Evolutionary conservation across 805 yeast species (phyloP), one percentile per base, ranked within the genome.

Genomic region (Ogataea methanolica): DNA sequence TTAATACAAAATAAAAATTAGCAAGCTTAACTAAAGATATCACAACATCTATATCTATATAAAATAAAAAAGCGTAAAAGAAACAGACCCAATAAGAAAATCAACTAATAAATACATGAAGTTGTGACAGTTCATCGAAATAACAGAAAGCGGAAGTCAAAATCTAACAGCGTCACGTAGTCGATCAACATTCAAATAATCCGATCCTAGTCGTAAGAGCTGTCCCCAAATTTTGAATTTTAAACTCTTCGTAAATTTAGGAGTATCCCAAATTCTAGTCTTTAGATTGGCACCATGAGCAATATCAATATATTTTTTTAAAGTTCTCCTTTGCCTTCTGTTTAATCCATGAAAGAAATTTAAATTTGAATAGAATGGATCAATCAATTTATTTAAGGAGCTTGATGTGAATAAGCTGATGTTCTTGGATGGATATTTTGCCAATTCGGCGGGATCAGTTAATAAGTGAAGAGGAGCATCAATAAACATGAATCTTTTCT

Each of bases 181-280:
- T 52, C 82, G 83, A 59, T 85, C 88, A 3, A 77, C 80, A 55
- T 83, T 85, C 41, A 85, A 59, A 47, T 76, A 69, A 60, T 84
- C 90, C 14, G 76, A 70, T 6, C 80, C 82, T 22, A 71, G 48
- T 21, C 63, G 66, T 36, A 73, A 60, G 22, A 80, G 63, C 49
- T 76, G 78, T 47, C 60, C 57, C 79, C 85, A 78, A 35, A 82
- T 74, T 6, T 60, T 59, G 45, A 75, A 62, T 47, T 80, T 71
- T 29, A 70, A 59, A 7, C 60, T 50, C 3, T 62, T 56, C 2
- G 91, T 89, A 85, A 88, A 83, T 31, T 68, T 69, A 1, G 88
- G 82, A 6, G 81, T 83, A 26, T 83, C 90, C 90, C 91, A 85
- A 36, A 84, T 69, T 45, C 91, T 68, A 0, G 85, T 75, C 53